A percentile compares a stretch with the other conserved stretches of the same genome.
phyloP scores from a whole-genome alignment of 2,329 filamentous ascomycete species.

The Calonectria pteridis region DNA sequence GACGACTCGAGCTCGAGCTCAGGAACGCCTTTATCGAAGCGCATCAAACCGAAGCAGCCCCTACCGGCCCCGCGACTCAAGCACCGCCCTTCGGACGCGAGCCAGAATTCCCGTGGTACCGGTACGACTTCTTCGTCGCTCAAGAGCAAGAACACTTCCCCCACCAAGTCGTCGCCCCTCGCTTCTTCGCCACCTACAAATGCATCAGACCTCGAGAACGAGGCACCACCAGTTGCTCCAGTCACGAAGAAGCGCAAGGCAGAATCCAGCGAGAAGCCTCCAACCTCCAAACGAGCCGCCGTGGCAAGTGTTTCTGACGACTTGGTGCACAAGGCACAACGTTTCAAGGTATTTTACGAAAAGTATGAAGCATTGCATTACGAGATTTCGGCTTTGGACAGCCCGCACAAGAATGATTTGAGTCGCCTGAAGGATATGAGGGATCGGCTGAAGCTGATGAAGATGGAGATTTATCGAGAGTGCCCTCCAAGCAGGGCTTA shows the following conservation, averaged over 20 bases:
- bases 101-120: slow-evolving; percentile 59
- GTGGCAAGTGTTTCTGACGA: slow-evolving; percentile 51
- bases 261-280: slow-evolving; percentile 41
- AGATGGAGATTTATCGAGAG: slow-evolving; percentile 68
- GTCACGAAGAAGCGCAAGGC: slow-evolving; percentile 60
- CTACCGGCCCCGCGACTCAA: slow-evolving; percentile 51
- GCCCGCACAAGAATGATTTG: slow-evolving; percentile 66
- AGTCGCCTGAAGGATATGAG: slow-evolving; percentile 67
- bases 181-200: slow-evolving; percentile 76
- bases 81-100: slow-evolving; percentile 62
- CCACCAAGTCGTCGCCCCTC: slow-evolving; percentile 73
- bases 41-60: slow-evolving; percentile 64
- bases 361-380: slow-evolving; percentile 69
- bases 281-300: slow-evolving; percentile 47
- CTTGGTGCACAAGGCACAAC: slow-evolving; percentile 65
- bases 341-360: slow-evolving; percentile 68
- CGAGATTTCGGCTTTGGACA: slow-evolving; percentile 63
- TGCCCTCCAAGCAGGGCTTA: slow-evolving; percentile 49
- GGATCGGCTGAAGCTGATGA: slow-evolving; percentile 66
- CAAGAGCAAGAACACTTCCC: slow-evolving; percentile 68
- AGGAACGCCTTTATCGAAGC: slow-evolving; percentile 68
- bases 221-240: slow-evolving; percentile 44
- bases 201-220: slow-evolving; percentile 70
- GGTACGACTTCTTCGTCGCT: slow-evolving; percentile 54
- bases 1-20: slow-evolving; percentile 71